Base-by-base conservation (phyloP, 73 alveolate genomes). In the Paramecium tetraurelia region DNA sequence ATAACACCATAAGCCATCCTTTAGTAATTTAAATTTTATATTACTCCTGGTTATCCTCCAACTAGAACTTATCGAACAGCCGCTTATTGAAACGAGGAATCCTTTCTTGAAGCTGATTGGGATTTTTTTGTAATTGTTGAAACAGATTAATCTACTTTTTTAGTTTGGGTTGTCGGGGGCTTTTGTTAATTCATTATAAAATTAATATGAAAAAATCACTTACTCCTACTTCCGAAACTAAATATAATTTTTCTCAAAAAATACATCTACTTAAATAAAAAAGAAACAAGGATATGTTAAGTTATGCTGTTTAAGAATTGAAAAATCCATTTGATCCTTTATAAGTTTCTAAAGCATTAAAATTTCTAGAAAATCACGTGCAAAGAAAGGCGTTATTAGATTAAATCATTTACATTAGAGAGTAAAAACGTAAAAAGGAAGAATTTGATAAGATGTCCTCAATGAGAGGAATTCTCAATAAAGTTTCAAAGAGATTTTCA, bases 1-100 rank as follows among this genome's bases (percentile, higher is more conserved):
- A 75, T 38, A 38, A 41, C 87, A 75, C 87, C 87, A 75, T 35
- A 75, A 41, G 2, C 87, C 87, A 75, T 75, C 87, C 87, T 75
- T 35, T 29, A 29, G 10, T 14, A 35, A 29, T 16, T 4, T 31
- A 63, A 63, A 63, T 33, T n/a, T 18, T 53, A 53, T 53, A 53
- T n/a, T 75, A 75, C 87, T 75, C 87, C 87, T n/a, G 58, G 58
- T 38, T 75, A 38, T 38, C 87, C 87, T 4, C 87, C 87, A 16
- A 75, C 68, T 75, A 75, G 35, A 38, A 75, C 87, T 38, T 75
- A 75, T 38, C 87, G 16, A 18, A 75, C 69, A 75, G 87, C 87
- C 0, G 87, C 87, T 36, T 75, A 41, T 38, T 75, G 38, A 41
- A 75, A 75, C 3, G 87, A 75, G 7, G 87, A 75, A 36, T 75